Evolutionary conservation across 345 rosid species (phyloP), one percentile per base, ranked within the genome.

Genomic region (Murraya paniculata): DNA sequence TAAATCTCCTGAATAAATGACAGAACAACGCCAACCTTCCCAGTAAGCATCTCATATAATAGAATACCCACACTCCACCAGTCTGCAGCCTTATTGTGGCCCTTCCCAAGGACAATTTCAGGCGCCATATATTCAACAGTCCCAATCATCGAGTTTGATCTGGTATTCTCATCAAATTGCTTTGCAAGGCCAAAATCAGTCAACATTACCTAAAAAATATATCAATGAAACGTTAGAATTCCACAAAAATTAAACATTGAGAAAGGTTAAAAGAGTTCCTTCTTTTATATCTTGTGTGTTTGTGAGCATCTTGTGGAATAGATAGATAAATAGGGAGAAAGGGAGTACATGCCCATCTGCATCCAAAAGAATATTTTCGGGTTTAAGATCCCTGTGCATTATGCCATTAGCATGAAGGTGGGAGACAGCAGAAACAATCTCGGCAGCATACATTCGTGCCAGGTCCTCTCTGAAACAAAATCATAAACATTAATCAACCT

Each of bases 11-110:
- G 55, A 41, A 21, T n/a, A 25, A 36, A 24, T 60, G 41, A 18
- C 13, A 2, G 74, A 56, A 33, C 31, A 35, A 53, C 21, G 5
- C 80, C 79, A 77, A 92, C 98, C 97, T 92, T 84, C 62, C 93
- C 99, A 9, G 97, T 93, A 56, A 94, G 97, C 98, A 95, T 95
- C 88, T 95, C 99, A 88, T 84, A 92, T 67, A 94, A 76, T 57
- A 95, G 86, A 80, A 92, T 82, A 59, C 99, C 99, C 45, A 91
- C 94, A 66, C 99, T 95, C 99, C 99, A 95, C 98, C 99, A 95
- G 57, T 95, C 99, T 4, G 99, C 96, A 71, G 97, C 89, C 82
- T 95, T 95, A 77, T 95, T 88, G 81, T 95, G 98, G 35, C 98
- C 99, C 83, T 86, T 95, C 13, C 99, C 99, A 7, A 82, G 87